Conservation (phyloP, 495 filamentous ascomycete genomes). For the Aspergillus incahuasiensis region DNA sequence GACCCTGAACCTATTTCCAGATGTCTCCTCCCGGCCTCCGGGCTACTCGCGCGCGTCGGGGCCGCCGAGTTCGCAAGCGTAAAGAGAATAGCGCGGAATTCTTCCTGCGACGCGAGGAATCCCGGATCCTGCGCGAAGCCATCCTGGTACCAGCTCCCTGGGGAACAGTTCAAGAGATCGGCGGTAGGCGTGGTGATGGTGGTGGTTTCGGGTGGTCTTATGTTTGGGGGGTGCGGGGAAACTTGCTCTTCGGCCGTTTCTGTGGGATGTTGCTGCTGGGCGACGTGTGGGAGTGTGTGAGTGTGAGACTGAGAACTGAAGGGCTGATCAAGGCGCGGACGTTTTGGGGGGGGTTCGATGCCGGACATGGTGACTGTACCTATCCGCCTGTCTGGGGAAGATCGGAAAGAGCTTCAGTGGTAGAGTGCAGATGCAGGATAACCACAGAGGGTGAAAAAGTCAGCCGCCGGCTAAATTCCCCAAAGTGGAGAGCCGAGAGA, state of each 20-base stretch:
- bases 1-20: background rate
- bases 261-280: background rate
- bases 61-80: constrained; percentile 32
- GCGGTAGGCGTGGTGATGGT: background rate
- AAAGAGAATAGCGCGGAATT: constrained; percentile 34
- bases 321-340: constrained; percentile 9
- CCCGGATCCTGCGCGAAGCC: constrained; percentile 35
- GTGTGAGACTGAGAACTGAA: background rate
- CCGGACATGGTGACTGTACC: constrained; percentile 1
- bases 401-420: too few relatives aligned
- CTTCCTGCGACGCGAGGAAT: constrained; percentile 37
- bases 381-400: background rate
- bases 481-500: background rate
- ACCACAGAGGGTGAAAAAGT: background rate
- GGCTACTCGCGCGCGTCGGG: constrained; percentile 20
- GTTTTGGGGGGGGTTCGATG: constrained; percentile 14
- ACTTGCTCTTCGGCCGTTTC: background rate
- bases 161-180: constrained; percentile 8
- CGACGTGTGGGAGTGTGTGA: background rate
- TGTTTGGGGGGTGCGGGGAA: background rate
- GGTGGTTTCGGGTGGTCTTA: background rate
- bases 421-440: too few relatives aligned
- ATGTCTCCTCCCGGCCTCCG: background rate
- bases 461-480: constrained; percentile 11
- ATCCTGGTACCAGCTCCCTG: constrained; percentile 29